Base-by-base conservation (phyloP, 129 eudicot species). In the Apium graveolens region DNA sequence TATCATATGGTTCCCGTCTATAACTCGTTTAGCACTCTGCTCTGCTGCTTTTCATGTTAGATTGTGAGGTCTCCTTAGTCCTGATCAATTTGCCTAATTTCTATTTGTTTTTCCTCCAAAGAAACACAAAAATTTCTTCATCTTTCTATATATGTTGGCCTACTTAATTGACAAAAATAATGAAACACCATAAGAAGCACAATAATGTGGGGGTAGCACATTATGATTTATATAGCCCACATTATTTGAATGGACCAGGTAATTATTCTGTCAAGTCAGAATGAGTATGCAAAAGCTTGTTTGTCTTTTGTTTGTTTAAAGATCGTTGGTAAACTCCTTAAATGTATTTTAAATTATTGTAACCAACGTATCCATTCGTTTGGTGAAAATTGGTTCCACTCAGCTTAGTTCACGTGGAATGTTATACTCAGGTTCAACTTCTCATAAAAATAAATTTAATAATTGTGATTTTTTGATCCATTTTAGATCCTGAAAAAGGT, bases 211-310 rank as follows among this genome's bases (percentile, higher is more conserved):
- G 75, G 76, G 34, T 42, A 66, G 72, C 5, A 66, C 0, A 31
- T 1, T 11, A 31, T 66, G 10, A 27, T 3, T 13, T 32, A 31
- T 14, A 16, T 7, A 71, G 75, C 14, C 75, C 75, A 71, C 75
- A 21, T 7, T 71, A 71, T 71, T 38, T 71, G 75, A 71, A 71
- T 38, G 75, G 44, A 71, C 27, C 48, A 10, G n/a, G n/a, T 42
- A 11, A 71, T n/a, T 29, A 9, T 3, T 45, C 5, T 11, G 26
- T 12, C 2, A 21, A 71, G 45, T 71, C 75, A 21, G 26, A 71
- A 38, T 71, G 75, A 42, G 75, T 35, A 49, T 37, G 75, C 8
- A 3, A 71, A 71, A 71, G 44, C 27, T 21, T 7, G 27, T 24
- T 71, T 41, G 29, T 21, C 29, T 71, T 35, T 13, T 71, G 43